phyloP scores from a whole-genome alignment of 1,284 basidiomycete species.

The Trametes polyzona region DNA sequence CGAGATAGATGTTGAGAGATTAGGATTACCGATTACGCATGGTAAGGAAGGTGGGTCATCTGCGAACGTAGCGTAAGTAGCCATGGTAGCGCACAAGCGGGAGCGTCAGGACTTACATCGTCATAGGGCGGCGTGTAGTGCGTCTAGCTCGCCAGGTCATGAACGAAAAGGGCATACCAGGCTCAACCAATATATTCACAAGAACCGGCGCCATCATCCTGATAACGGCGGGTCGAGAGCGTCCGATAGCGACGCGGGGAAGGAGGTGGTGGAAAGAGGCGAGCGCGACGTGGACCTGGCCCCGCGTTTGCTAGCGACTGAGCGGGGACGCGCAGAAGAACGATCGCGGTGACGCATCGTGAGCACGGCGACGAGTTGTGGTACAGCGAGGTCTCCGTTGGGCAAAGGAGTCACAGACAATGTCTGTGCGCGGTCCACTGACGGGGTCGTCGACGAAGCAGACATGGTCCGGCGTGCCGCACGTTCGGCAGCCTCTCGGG shows the following conservation, averaged over 20 bases:
- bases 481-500: constrained; percentile 22
- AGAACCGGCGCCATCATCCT: constrained; percentile 12
- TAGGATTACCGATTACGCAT: constrained; percentile 25
- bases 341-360: constrained; percentile 39
- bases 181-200: constrained; percentile 10
- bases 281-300: constrained; percentile 13
- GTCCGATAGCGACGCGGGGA: not conserved
- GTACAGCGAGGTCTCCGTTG: constrained; percentile 31
- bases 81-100: not conserved
- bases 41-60: constrained; percentile 20
- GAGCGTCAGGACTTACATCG: constrained; percentile 14
- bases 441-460: constrained; percentile 13
- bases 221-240: constrained; percentile 4
- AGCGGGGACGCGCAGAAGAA: constrained; percentile 27
- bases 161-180: constrained; percentile 11
- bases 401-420: constrained; percentile 16
- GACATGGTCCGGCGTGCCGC: constrained; percentile 21
- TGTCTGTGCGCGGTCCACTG: constrained; percentile 18
- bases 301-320: constrained; percentile 16
- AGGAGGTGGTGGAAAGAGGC: constrained; percentile 17
- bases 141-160: constrained; percentile 15
- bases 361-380: constrained; percentile 40
- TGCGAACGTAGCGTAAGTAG: not conserved
- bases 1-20: constrained; percentile 13
- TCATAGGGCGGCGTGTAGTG: constrained; percentile 15